Evolutionary conservation across 306 rosid species (phyloP).

Genomic region (Psophocarpus tetragonolobus): DNA sequence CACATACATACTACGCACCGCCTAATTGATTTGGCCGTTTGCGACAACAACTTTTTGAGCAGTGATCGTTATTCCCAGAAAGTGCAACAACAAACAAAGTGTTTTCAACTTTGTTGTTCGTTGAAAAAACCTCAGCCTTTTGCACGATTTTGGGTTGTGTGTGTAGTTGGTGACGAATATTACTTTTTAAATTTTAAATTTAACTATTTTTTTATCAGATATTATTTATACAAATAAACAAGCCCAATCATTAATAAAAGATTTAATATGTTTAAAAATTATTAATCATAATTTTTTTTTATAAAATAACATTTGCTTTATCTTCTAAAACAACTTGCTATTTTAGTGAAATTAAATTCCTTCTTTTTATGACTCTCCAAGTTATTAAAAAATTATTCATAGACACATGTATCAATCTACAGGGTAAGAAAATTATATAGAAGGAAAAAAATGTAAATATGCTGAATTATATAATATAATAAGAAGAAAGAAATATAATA

Average conservation of each 20-base stretch:
- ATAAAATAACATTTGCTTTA: no score
- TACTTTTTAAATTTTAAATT: background rate
- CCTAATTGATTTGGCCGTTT: slow-evolving; percentile 14
- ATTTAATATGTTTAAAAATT: no score
- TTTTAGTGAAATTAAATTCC: no score
- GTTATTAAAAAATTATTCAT: no score
- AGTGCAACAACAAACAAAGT: slow-evolving; percentile 35
- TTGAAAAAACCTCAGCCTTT: slow-evolving; percentile 37
- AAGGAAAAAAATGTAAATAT: no score
- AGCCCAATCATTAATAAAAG: background rate
- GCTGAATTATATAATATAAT: no score
- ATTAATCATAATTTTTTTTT: no score
- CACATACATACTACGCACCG: slow-evolving; percentile 12
- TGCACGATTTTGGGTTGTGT: slow-evolving; percentile 23
- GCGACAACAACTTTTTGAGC: slow-evolving; percentile 30
- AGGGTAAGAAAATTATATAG: no score
- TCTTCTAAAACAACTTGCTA: background rate
- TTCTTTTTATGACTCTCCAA: no score
- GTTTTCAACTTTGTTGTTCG: slow-evolving; percentile 16
- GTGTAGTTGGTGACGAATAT: slow-evolving; percentile 32
- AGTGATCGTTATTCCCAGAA: slow-evolving; percentile 43
- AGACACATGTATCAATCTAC: no score
- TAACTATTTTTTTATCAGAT: background rate
- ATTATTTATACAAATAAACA: background rate
- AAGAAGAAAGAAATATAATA: no score